These are phyloP conservation scores for Aspergillus hancockii DNA, from an alignment of 495 filamentous ascomycete genomes.

Conservation along the genomic window DNA sequence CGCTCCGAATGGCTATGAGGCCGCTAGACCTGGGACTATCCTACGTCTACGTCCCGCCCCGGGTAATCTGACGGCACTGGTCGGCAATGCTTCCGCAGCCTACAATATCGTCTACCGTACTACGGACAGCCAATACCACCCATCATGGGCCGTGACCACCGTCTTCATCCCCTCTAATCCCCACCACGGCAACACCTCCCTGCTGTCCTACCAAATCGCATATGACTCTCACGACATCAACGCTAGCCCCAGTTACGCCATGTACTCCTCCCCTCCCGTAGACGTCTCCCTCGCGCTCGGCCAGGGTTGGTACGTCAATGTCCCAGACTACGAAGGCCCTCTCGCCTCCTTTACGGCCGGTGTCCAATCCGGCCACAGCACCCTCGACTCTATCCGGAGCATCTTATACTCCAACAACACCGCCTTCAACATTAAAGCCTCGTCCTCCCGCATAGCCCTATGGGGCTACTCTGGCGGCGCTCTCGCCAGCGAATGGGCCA, in stretches of 20 bases:
- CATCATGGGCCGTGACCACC: conserved; percentile 37
- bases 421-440: not conserved
- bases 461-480: conserved; percentile 58
- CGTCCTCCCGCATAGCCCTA: conserved; percentile 25
- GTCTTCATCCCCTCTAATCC: conserved; percentile 15
- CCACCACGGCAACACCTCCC: not conserved
- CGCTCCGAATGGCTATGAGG: conserved; percentile 38
- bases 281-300: not conserved
- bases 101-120: conserved; percentile 55
- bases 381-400: conserved; percentile 24
- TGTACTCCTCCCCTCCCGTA: conserved; percentile 4
- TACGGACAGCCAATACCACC: conserved; percentile 40
- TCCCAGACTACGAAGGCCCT: conserved; percentile 12
- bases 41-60: conserved; percentile 36
- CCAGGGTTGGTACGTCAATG: conserved; percentile 1
- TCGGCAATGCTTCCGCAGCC: conserved; percentile 2
- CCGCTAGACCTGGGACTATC: conserved; percentile 37
- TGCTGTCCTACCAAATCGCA: conserved; percentile 45
- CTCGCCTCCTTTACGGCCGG: conserved; percentile 2
- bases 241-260: conserved; percentile 25
- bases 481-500: conserved; percentile 47
- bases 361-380: conserved; percentile 14
- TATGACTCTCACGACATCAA: conserved; percentile 39
- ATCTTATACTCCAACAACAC: not conserved
- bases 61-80: conserved; percentile 4